phyloP scores from a whole-genome alignment of 345 rosid species.

The Erysimum cheiranthoides region DNA sequence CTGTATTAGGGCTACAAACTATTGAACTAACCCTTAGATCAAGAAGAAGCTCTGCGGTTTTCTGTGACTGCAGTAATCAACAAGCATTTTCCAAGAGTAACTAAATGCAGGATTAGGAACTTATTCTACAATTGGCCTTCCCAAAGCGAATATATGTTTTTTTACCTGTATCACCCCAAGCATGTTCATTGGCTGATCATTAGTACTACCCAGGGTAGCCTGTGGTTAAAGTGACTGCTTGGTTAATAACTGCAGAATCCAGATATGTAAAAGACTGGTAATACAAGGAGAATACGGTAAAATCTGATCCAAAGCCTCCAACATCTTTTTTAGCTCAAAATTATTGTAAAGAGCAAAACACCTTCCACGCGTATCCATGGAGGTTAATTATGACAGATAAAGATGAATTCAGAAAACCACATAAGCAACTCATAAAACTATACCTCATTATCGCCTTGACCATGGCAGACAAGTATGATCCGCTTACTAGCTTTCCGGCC shows the following conservation, averaged over 20 bases:
- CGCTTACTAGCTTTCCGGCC: conserved; percentile 78
- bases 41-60: conserved; percentile 91
- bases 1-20: conserved; percentile 60
- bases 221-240: no score
- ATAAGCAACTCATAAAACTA: conserved; percentile 18
- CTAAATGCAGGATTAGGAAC: background rate
- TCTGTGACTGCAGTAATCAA: conserved; percentile 72
- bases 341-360: conserved; percentile 15
- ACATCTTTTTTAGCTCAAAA: conserved; percentile 16
- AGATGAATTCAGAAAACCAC: background rate
- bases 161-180: conserved; percentile 92
- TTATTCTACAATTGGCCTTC: background rate
- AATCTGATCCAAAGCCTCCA: conserved; percentile 4
- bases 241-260: conserved; percentile 18
- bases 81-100: conserved; percentile 31
- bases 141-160: conserved; percentile 7
- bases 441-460: conserved; percentile 61
- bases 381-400: background rate
- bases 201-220: no score
- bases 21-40: conserved; percentile 72
- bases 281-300: conserved; percentile 7
- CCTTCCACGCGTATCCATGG: background rate
- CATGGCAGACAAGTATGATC: conserved; percentile 86
- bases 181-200: conserved; percentile 70
- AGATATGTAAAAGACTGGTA: conserved; percentile 9